Percentiles rank a stretch among this genome's conserved stretches.
These are phyloP conservation scores for Hypoxylon sp. DNA, from an alignment of 2,329 filamentous ascomycete genomes.

Conservation along the genomic window DNA sequence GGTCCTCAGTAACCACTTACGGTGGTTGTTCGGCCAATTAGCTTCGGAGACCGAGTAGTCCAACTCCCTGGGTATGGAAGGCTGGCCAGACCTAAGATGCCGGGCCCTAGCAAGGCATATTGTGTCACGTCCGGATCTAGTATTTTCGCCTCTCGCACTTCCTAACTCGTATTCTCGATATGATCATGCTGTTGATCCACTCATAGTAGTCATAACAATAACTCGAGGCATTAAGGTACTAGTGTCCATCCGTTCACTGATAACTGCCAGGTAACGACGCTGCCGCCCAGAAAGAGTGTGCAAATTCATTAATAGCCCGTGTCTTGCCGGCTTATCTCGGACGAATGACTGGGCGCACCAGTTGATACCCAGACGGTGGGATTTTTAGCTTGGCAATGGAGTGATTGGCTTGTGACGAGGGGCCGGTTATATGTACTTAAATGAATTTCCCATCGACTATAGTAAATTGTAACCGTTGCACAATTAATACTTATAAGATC, in stretches of 20 bases:
- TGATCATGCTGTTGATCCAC: background rate
- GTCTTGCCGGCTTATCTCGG: slow-evolving; percentile 42
- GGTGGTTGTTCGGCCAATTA: slow-evolving; percentile 39
- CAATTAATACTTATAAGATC: slow-evolving; percentile 37
- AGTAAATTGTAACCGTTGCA: slow-evolving; percentile 23
- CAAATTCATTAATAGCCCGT: slow-evolving; percentile 17
- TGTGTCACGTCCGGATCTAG: background rate
- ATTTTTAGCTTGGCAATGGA: slow-evolving; percentile 32
- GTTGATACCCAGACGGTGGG: slow-evolving; percentile 25
- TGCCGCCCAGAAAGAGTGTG: slow-evolving; percentile 13
- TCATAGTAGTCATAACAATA: background rate
- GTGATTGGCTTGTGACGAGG: slow-evolving; percentile 44
- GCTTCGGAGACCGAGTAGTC: slow-evolving; percentile 20
- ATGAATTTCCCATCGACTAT: slow-evolving; percentile 39
- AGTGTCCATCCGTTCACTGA: background rate
- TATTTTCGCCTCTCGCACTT: background rate
- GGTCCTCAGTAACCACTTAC: slow-evolving; percentile 10
- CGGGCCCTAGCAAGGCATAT: slow-evolving; percentile 11
- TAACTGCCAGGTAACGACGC: slow-evolving; percentile 14
- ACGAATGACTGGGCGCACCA: slow-evolving; percentile 37
- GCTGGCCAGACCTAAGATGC: slow-evolving; percentile 1
- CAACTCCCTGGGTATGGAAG: slow-evolving; percentile 1
- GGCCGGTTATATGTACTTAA: slow-evolving; percentile 41
- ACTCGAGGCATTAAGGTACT: background rate
- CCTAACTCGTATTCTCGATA: slow-evolving; percentile 1